A percentile compares a stretch with the other conserved stretches of the same genome.
phyloP scores from a whole-genome alignment of 495 filamentous ascomycete species.

The Astrocystis sublimbata region DNA sequence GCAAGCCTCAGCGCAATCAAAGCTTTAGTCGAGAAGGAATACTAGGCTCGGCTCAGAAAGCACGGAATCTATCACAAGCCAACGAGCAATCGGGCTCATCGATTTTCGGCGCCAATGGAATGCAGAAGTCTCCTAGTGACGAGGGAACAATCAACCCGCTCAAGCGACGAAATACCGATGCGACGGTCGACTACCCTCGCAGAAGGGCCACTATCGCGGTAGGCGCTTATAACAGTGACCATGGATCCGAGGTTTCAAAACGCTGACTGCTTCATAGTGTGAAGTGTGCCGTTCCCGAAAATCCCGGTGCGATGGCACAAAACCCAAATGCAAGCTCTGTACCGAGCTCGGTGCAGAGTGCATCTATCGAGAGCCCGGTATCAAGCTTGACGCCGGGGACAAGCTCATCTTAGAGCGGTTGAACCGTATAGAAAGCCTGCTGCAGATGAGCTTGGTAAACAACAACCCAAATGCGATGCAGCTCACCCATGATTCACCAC shows the following conservation, averaged over 20 bases:
- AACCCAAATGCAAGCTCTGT: conserved; percentile 81
- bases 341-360: conserved; percentile 80
- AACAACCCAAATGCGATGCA: conserved; percentile 47
- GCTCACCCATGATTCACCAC: conserved; percentile 59
- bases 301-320: conserved; percentile 79
- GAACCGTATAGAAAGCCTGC: conserved; percentile 71
- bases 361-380: conserved; percentile 80
- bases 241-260: background rate
- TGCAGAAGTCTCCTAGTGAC: conserved; percentile 49
- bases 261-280: conserved; percentile 55
- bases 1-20: conserved; percentile 48
- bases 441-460: conserved; percentile 64
- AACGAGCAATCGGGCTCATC: conserved; percentile 45
- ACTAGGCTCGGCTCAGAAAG: conserved; percentile 59
- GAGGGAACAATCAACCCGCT: conserved; percentile 53
- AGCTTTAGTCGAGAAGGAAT: conserved; percentile 59
- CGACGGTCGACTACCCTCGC: conserved; percentile 66
- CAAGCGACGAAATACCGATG: conserved; percentile 67
- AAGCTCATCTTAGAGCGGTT: conserved; percentile 80
- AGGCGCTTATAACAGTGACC: conserved; percentile 36
- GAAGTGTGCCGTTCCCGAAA: conserved; percentile 84
- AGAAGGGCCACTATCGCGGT: conserved; percentile 73
- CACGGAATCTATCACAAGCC: conserved; percentile 55
- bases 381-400: conserved; percentile 84
- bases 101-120: conserved; percentile 38